Conservation (phyloP, 2,329 filamentous ascomycete species). For the Stachybotrys chlorohalonatus region DNA sequence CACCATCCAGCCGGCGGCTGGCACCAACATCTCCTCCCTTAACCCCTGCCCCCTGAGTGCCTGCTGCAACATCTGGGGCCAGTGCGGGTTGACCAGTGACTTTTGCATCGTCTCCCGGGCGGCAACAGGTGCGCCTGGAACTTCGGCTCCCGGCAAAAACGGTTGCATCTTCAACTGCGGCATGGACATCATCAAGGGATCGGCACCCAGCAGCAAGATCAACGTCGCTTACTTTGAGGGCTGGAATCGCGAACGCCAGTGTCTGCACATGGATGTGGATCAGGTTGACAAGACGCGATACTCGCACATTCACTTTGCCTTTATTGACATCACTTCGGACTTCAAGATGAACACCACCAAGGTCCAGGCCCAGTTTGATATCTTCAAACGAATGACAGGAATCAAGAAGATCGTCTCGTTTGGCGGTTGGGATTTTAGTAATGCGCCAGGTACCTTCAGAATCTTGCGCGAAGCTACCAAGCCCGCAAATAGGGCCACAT, state of each 20-base stretch:
- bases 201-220: conserved; percentile 4
- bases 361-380: conserved; percentile 9
- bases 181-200: background rate
- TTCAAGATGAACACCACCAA: conserved; percentile 7
- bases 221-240: conserved; percentile 18
- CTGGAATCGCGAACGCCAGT: conserved; percentile 20
- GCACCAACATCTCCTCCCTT: conserved; percentile 3
- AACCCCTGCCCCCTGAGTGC: conserved; percentile 20
- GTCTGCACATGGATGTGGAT: conserved; percentile 12
- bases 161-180: conserved; percentile 9
- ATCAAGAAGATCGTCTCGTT: conserved; percentile 17
- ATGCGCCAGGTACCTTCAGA: conserved; percentile 2
- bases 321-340: conserved; percentile 17
- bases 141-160: conserved; percentile 15
- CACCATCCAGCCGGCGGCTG: background rate
- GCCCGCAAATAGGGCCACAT: conserved; percentile 18
- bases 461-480: conserved; percentile 10
- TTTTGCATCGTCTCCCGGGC: conserved; percentile 23
- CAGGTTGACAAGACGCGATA: conserved; percentile 8
- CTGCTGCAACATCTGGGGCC: conserved; percentile 27
- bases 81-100: conserved; percentile 29
- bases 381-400: conserved; percentile 7
- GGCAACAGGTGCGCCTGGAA: conserved; percentile 25
- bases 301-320: conserved; percentile 27
- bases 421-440: conserved; percentile 17